These are phyloP conservation scores for Lepidopterella palustris DNA, from an alignment of 495 filamentous ascomycete genomes.

Conservation along the genomic window DNA sequence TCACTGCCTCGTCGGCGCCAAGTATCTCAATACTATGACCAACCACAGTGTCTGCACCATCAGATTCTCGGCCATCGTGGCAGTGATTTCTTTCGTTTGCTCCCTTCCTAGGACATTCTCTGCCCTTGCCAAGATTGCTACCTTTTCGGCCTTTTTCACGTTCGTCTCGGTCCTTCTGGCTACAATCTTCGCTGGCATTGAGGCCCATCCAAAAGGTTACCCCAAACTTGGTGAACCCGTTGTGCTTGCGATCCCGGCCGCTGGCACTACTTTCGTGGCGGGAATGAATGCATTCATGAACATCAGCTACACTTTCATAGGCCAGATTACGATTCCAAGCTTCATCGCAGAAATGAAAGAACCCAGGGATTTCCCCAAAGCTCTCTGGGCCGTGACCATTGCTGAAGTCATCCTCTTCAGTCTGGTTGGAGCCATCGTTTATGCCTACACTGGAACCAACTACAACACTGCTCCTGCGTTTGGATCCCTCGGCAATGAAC, in stretches of 20 bases:
- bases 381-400: constrained; percentile 79
- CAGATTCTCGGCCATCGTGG: constrained; percentile 61
- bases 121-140: constrained; percentile 67
- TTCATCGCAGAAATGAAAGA: constrained; percentile 92
- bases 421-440: constrained; percentile 66
- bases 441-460: constrained; percentile 75
- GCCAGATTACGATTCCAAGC: constrained; percentile 82
- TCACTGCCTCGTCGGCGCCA: constrained; percentile 70
- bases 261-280: constrained; percentile 67
- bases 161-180: constrained; percentile 80
- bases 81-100: constrained; percentile 63
- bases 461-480: constrained; percentile 80
- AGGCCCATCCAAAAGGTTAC: constrained; percentile 54
- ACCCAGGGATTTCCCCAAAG: constrained; percentile 81
- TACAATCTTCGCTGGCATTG: constrained; percentile 67
- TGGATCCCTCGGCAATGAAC: constrained; percentile 61
- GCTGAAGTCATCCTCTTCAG: constrained; percentile 77
- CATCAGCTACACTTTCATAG: constrained; percentile 88
- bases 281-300: constrained; percentile 82
- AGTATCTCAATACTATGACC: constrained; percentile 81
- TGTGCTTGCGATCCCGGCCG: constrained; percentile 57
- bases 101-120: constrained; percentile 78
- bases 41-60: constrained; percentile 61
- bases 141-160: constrained; percentile 71
- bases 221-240: constrained; percentile 49